Evolutionary conservation across 306 rosid species (phyloP).

Genomic region (Dicorynia guianensis): DNA sequence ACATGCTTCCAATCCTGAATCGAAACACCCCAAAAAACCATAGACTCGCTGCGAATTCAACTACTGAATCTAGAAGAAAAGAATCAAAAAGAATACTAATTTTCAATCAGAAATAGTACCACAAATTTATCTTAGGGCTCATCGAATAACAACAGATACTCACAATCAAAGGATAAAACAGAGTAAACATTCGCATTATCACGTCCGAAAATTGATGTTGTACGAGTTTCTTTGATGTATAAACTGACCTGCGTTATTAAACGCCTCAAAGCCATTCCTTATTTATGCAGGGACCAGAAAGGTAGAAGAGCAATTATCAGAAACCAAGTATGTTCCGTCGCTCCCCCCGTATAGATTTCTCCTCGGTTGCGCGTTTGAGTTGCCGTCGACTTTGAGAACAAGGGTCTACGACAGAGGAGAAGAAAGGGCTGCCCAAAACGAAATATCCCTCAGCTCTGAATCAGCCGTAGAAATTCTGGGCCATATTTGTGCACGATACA

Average conservation of each 20-base stretch:
- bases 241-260: slow-evolving; percentile 64
- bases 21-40: not conserved
- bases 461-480: too few species aligned
- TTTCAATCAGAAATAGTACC: not conserved
- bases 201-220: not conserved
- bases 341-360: too few species aligned
- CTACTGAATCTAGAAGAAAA: not conserved
- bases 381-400: too few species aligned
- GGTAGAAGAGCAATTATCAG: not conserved
- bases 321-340: not conserved
- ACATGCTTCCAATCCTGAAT: not conserved
- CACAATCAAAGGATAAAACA: not conserved
- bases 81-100: not conserved
- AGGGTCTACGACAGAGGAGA: too few species aligned
- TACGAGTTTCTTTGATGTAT: not conserved
- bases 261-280: slow-evolving; percentile 68
- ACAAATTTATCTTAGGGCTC: not conserved
- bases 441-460: too few species aligned
- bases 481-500: too few species aligned
- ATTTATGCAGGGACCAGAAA: slow-evolving; percentile 28
- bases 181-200: not conserved
- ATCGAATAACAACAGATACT: not conserved
- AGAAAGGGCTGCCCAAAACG: too few species aligned
- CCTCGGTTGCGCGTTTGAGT: too few species aligned
- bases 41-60: slow-evolving; percentile 22